Base-by-base conservation (phyloP, 495 filamentous ascomycete genomes). In the Xylaria grammica region DNA sequence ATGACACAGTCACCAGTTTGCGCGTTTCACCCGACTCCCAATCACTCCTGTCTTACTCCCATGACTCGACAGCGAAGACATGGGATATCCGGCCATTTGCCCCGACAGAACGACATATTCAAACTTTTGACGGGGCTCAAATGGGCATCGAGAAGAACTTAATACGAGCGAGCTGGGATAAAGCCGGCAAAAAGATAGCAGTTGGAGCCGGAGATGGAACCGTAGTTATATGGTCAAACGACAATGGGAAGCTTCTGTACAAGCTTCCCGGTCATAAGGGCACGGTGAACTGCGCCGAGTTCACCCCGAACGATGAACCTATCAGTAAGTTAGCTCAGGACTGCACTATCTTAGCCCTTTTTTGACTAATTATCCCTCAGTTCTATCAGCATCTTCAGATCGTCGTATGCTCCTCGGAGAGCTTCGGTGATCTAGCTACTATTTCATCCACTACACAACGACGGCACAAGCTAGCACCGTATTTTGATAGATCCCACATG, bases 1-100 rank as follows among this genome's bases (percentile, higher is more conserved):
- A 84, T 32, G 95, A 99, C 69, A 98, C 94, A 1, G 82, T 99
- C 63, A 96, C 94, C 3, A 95, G 94, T 30, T 84, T 99, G 22
- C 79, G 89, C 49, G 84, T 97, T 27, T 98, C 96, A 3, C 95
- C 95, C 0, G 96, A 98, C 69, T 91, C 92, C 5, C 93, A 97
- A 71, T 87, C 90, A 13, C 82, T 99, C 26, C 81, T 98, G 4
- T 98, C 95, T 15, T 94, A 96, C 69, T 91, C 92, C 3, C 93
- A 97, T 78, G 95, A 99, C 72, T 92, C 89, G 13, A 95, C 94
- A 0, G 95, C 93, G 15, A 85, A 91, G 63, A 97, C 93, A 24
- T 99, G 95, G 96, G 94, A 99, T 74, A 91, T 99, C 45, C 85
- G 93, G 62, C 94, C 96, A 3, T 99, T 97, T 73, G 94, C 96